Base-by-base conservation (phyloP, 225 moss, liverwort and hornwort genomes). In the Ulota crispa region DNA sequence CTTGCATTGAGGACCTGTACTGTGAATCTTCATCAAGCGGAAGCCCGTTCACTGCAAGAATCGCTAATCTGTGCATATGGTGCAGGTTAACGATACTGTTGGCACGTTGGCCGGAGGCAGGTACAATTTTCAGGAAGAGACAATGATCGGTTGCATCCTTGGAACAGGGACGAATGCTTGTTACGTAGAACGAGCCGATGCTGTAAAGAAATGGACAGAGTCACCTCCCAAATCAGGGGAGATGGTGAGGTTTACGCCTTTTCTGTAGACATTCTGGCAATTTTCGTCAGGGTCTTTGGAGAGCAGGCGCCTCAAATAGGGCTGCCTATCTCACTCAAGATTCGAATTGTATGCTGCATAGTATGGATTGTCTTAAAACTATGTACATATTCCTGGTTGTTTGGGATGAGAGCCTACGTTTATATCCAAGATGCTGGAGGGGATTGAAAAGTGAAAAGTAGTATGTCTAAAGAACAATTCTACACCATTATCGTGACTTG, bases 81-180 rank as follows among this genome's bases (percentile, higher is more conserved):
- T 87, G 83, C 97, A 97, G 97, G 97, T 97, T 45, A 97, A 97
- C 77, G 97, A 97, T 68, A 97, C 97, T 61, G 97, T 95, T 27
- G 97, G 97, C 64, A 97, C 97, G 7, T 75, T 97, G 64, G 97
- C 97, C 65, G 90, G 93, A 73, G 97, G 95, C 57, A 95, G 95
- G 78, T 97, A 97, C 61, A 95, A 93, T 88, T 89, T 86, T 76
- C 78, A 95, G 54, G 92, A 93, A 68, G 95, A 97, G 88, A 95
- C 95, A 27, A 95, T 94, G 89, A 85, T 95, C 67, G 97, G 95
- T 57, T 93, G 95, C 43, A 95, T 95, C 77, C 85, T 97, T 42
- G 97, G 97, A 81, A 97, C 97, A 39, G 97, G 97, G 67, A 94
- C 97, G 27, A 97, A 97, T 87, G 95, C 97, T 78, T 97, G 97